Evolutionary conservation across 2,329 filamentous ascomycete genomes (phyloP), one percentile per base, ranked within the genome.

Genomic region (Sclerotinia subarctica): DNA sequence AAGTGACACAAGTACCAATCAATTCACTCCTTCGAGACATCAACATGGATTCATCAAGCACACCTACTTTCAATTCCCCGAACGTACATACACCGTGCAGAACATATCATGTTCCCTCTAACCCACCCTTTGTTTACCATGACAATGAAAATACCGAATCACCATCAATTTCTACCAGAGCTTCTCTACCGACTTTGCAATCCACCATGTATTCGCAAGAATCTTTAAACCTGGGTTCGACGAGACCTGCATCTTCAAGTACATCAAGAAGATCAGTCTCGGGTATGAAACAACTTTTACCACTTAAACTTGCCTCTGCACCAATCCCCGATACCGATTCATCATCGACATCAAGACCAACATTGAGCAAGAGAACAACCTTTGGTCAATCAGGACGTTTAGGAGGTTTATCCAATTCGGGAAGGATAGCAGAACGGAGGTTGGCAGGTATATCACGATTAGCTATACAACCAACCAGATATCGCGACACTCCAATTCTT

Each of bases 401-500:
- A 38, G 65, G 65, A 49, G 24, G 26, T 46, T 35, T 66, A 24
- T 66, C 54, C 15, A 44, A 51, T 11, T n/a, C 32, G 2, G 54
- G 21, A 59, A 59, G 35, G 15, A 51, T 52, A n/a, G 42, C 42
- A n/a, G 46, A 47, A 32, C 21, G 44, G 3, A 59, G 26, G 32
- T 32, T 32, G 8, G 42, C 32, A 26, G 19, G 19, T 38, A 7
- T 26, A 47, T 35, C 49, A 13, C 60, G 44, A 21, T 42, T 69
- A n/a, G 53, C 49, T 13, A 66, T 72, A 8, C 67, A 49, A 32
- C 58, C 66, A 53, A 54, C 68, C 19, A 51, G 59, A 53, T 72
- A 73, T 66, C 72, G 75, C 2, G 75, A 76, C 49, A 72, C 68
- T 2, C 72, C 73, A 49, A 69, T 75, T 19, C 74, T 74, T 47